A percentile compares a stretch with the other conserved stretches of the same genome.
Conservation (phyloP, 768 basidiomycete species). For the Trametes elegans region DNA sequence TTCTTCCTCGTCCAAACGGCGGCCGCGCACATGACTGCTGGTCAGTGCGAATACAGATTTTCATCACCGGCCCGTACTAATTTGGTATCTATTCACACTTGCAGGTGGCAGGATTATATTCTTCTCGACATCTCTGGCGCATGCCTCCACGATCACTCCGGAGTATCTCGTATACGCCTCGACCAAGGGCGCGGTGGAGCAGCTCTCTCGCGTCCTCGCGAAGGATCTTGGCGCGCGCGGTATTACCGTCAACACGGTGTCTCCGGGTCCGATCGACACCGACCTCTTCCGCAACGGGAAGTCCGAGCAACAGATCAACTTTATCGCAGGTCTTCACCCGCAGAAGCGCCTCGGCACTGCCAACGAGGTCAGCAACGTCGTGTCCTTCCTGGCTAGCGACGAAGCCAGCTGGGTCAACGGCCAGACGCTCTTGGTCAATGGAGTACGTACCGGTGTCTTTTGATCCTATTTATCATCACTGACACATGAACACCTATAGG, state of each 20-base stretch:
- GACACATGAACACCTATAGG: too few species aligned
- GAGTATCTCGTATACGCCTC: slow-evolving; percentile 51
- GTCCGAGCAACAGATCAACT: slow-evolving; percentile 42
- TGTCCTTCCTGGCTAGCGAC: slow-evolving; percentile 50
- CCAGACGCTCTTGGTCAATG: slow-evolving; percentile 55
- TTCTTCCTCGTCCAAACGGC: slow-evolving; percentile 53
- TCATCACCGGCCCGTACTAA: neutral
- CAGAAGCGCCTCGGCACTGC: slow-evolving; percentile 45
- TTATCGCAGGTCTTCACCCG: slow-evolving; percentile 46
- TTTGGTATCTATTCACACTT: neutral
- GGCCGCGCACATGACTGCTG: slow-evolving; percentile 39
- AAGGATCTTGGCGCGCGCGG: slow-evolving; percentile 54
- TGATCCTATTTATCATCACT: too few species aligned
- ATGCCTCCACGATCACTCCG: slow-evolving; percentile 42
- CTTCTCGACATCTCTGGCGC: slow-evolving; percentile 51
- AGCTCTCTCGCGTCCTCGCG: slow-evolving; percentile 53
- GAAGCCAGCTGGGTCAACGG: slow-evolving; percentile 59
- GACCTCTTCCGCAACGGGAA: slow-evolving; percentile 56
- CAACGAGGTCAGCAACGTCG: slow-evolving; percentile 53
- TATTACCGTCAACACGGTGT: slow-evolving; percentile 57
- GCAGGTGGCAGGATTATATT: slow-evolving; percentile 55
- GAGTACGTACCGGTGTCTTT: slow-evolving; percentile 38
- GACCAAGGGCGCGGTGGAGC: slow-evolving; percentile 60
- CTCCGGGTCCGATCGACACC: slow-evolving; percentile 56
- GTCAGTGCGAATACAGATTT: slow-evolving; percentile 33